These are phyloP conservation scores for Kurtzmaniella quercitrusa DNA, from an alignment of 1,139 yeast genomes.

Conservation along the genomic window DNA sequence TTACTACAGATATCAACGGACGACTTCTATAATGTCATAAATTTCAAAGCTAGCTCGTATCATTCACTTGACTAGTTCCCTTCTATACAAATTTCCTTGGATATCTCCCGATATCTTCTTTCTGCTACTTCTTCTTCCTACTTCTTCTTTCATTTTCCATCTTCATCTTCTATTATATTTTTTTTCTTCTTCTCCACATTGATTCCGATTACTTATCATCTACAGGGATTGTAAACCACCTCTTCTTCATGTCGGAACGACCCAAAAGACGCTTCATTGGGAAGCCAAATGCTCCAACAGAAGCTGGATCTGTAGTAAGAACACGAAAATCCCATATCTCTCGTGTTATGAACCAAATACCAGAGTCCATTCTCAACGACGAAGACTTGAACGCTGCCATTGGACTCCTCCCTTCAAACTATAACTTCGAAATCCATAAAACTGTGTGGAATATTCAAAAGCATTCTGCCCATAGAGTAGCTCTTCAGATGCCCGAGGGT, in stretches of 20 bases:
- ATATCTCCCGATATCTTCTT: too few relatives aligned
- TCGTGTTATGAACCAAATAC: constrained; percentile 83
- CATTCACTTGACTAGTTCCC: too few relatives aligned
- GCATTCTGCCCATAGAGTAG: constrained; percentile 68
- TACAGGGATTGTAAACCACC: background rate
- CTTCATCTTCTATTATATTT: too few relatives aligned
- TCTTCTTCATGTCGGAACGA: background rate
- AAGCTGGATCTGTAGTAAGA: constrained; percentile 17
- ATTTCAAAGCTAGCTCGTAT: too few relatives aligned
- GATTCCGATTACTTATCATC: too few relatives aligned
- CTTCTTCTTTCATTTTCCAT: too few relatives aligned
- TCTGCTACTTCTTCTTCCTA: too few relatives aligned
- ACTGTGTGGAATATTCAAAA: constrained; percentile 90
- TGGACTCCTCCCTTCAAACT: constrained; percentile 77
- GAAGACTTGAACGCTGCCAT: constrained; percentile 78
- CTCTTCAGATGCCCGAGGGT: constrained; percentile 98
- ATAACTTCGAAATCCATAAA: constrained; percentile 93
- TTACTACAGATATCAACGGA: too few relatives aligned
- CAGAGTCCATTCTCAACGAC: constrained; percentile 77
- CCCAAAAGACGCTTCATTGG: constrained; percentile 30
- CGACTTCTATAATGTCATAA: too few relatives aligned
- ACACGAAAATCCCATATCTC: constrained; percentile 34
- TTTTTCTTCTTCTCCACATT: too few relatives aligned
- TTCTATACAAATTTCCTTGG: too few relatives aligned
- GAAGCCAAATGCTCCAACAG: constrained; percentile 7